phyloP scores from a whole-genome alignment of 2,329 filamentous ascomycete genomes.

The Fusarium xyrophilum region DNA sequence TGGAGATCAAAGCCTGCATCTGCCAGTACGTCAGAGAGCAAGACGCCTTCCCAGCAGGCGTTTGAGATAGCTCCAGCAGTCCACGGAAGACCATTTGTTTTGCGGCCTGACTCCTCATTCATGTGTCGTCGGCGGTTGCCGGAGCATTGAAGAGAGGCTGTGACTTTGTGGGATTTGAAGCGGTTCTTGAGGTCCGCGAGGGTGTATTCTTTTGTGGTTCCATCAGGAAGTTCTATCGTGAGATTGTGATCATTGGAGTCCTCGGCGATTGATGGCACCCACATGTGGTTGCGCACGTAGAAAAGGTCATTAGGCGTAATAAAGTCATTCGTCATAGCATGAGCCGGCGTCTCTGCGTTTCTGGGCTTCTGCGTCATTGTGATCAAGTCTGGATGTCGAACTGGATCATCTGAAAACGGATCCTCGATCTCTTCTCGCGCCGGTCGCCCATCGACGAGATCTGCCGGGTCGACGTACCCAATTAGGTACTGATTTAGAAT shows the following conservation, averaged over 20 bases:
- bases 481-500: conserved; percentile 71
- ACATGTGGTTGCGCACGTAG: conserved; percentile 69
- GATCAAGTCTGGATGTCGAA: conserved; percentile 58
- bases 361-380: conserved; percentile 62
- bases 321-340: conserved; percentile 57
- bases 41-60: conserved; percentile 65
- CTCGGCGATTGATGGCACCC: conserved; percentile 59
- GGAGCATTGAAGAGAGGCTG: conserved; percentile 65
- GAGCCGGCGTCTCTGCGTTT: conserved; percentile 66
- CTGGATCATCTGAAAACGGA: conserved; percentile 63
- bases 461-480: conserved; percentile 64
- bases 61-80: conserved; percentile 66
- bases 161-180: conserved; percentile 60
- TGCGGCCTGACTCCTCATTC: conserved; percentile 53
- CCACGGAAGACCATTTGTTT: conserved; percentile 67
- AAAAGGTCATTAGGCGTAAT: conserved; percentile 63
- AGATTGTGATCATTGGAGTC: conserved; percentile 53
- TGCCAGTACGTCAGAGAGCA: conserved; percentile 61
- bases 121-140: conserved; percentile 67
- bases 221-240: conserved; percentile 63
- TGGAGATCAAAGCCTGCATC: conserved; percentile 60
- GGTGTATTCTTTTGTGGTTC: conserved; percentile 60
- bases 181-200: conserved; percentile 60
- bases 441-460: conserved; percentile 65
- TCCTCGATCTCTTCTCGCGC: conserved; percentile 64